A percentile compares a stretch with the other conserved stretches of the same genome.
phyloP scores from a whole-genome alignment of 2,329 filamentous ascomycete genomes.

The Endoconidiophora polonica region DNA sequence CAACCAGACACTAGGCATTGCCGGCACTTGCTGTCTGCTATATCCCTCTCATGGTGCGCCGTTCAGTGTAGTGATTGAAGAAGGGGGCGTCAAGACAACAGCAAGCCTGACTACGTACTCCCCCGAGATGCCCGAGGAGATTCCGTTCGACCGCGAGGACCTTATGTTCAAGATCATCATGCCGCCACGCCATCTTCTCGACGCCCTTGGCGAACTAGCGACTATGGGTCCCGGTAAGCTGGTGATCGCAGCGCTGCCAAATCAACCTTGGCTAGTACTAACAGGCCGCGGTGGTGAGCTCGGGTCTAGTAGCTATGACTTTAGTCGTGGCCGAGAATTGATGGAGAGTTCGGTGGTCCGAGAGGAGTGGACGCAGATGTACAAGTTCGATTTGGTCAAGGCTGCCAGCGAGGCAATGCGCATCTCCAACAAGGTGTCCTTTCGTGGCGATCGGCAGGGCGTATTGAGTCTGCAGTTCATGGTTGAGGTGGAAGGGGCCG shows the following conservation, averaged over 20 bases:
- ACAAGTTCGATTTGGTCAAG: conserved; percentile 75
- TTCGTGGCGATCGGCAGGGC: conserved; percentile 74
- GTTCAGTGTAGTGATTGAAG: conserved; percentile 71
- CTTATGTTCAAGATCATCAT: conserved; percentile 90
- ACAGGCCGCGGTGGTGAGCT: conserved; percentile 42
- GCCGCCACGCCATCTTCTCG: conserved; percentile 56
- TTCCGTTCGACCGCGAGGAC: conserved; percentile 69
- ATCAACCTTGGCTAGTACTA: conserved; percentile 57
- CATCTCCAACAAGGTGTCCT: conserved; percentile 77
- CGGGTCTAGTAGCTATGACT: conserved; percentile 48
- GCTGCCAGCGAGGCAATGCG: conserved; percentile 85
- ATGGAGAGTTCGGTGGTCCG: conserved; percentile 58
- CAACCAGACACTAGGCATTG: conserved; percentile 64
- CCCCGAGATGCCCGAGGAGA: conserved; percentile 56
- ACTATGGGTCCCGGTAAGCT: conserved; percentile 57
- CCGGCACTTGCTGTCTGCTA: conserved; percentile 69
- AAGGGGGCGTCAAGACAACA: conserved; percentile 72
- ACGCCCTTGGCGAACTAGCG: conserved; percentile 53
- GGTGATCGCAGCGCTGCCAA: conserved; percentile 47
- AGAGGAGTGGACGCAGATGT: conserved; percentile 49
- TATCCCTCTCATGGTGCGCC: conserved; percentile 62
- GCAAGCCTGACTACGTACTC: conserved; percentile 84
- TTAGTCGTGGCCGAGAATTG: conserved; percentile 45
- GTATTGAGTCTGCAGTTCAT: conserved; percentile 93
- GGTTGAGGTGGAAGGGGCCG: conserved; percentile 63